These are phyloP conservation scores for Talaromyces piceae DNA, from an alignment of 2,329 filamentous ascomycete species.

Conservation along the genomic window DNA sequence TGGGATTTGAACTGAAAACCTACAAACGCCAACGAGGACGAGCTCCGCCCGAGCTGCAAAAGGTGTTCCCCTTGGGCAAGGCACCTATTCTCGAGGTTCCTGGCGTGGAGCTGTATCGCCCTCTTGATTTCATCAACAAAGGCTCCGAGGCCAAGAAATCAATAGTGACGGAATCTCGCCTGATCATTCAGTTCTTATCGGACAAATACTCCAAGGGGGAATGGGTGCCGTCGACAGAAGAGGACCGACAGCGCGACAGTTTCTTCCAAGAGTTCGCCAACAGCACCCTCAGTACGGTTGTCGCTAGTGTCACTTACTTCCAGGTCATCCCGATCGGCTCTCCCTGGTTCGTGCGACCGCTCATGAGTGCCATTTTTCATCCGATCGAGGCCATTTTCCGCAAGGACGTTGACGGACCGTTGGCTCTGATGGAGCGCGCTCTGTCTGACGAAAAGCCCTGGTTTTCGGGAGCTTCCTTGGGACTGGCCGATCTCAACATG, in stretches of 20 bases:
- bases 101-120: constrained; percentile 4
- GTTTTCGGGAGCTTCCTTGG: constrained; percentile 24
- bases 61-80: constrained; percentile 19
- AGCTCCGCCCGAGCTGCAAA: constrained; percentile 13
- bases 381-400: constrained; percentile 17
- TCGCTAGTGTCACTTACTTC: constrained; percentile 15
- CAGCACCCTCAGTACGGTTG: constrained; percentile 13
- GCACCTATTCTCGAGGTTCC: constrained; percentile 18
- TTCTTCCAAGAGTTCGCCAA: constrained; percentile 22
- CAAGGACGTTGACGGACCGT: constrained; percentile 14
- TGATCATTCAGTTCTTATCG: constrained; percentile 21
- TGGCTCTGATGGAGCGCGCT: constrained; percentile 18
- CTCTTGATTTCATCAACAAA: constrained; percentile 3
- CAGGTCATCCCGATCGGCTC: constrained; percentile 15
- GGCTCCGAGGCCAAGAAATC: background rate
- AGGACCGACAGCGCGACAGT: constrained; percentile 15
- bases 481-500: constrained; percentile 28
- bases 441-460: constrained; percentile 20
- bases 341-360: constrained; percentile 16
- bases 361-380: constrained; percentile 14
- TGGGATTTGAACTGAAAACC: constrained; percentile 18
- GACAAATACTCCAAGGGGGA: constrained; percentile 17
- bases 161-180: constrained; percentile 18
- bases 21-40: constrained; percentile 14
- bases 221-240: constrained; percentile 14